Conservation (phyloP, 352 stramenopile species). For the Stramenopiles sp. region DNA sequence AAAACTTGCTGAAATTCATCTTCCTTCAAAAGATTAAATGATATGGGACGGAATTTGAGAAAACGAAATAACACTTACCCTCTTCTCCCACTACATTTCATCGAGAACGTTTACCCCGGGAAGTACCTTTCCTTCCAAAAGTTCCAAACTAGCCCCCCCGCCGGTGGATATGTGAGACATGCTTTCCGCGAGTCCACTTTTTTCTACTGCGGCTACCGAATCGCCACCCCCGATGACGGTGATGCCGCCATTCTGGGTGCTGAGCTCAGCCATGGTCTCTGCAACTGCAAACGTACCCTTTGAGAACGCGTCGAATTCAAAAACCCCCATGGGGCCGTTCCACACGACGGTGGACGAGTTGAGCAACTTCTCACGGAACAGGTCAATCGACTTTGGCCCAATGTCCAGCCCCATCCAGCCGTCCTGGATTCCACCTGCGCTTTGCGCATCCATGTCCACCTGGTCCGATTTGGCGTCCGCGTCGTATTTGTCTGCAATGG, state of each 20-base stretch:
- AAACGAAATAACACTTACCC: too few species aligned
- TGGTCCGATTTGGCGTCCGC: conserved; percentile 70
- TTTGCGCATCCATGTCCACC: conserved; percentile 45
- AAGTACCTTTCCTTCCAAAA: conserved; percentile 93
- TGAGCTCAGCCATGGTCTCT: conserved; percentile 82
- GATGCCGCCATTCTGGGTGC: conserved; percentile 61
- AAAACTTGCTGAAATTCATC: too few species aligned
- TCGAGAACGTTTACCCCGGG: conserved; percentile 87
- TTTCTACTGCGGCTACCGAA: conserved; percentile 73
- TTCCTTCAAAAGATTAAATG: too few species aligned
- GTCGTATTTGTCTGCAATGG: conserved; percentile 93
- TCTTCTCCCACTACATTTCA: conserved; percentile 53
- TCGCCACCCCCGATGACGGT: conserved; percentile 97
- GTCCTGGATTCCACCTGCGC: conserved; percentile 78
- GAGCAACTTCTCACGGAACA: conserved; percentile 48
- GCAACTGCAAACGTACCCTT: conserved; percentile 83
- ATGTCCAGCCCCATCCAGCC: conserved; percentile 97
- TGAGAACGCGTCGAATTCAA: conserved; percentile 94
- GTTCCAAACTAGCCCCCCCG: conserved; percentile 82
- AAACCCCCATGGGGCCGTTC: conserved; percentile 99
- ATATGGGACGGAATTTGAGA: too few species aligned
- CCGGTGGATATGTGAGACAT: conserved; percentile 84
- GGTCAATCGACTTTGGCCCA: conserved; percentile 67
- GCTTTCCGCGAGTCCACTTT: conserved; percentile 45
- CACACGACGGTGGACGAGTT: conserved; percentile 88